Evolutionary conservation across 139 green algal species (phyloP), one percentile per base, ranked within the genome.

Genomic region (Tetradesmus obliquus): DNA sequence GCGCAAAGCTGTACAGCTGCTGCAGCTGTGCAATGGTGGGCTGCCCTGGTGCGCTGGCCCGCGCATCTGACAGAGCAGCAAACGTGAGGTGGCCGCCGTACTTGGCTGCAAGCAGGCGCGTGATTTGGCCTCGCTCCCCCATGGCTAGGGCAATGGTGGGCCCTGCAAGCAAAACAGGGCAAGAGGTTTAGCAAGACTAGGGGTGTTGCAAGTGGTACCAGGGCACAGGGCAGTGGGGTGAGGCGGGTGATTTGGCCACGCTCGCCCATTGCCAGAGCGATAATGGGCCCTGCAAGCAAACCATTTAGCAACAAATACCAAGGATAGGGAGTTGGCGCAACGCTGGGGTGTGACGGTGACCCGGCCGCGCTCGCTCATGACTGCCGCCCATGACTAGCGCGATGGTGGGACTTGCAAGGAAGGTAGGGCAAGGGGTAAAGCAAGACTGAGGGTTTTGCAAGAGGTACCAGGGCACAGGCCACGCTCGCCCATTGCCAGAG

Each of bases 1-100:
- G 71, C 51, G 96, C 84, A 94, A 96, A 94, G 76, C 95, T 53
- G 22, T 90, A 89, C 45, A 92, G 90, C 90, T 84, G 62, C 86
- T 91, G 60, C 54, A 93, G 57, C 84, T 95, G 90, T 60, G 81
- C 15, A 6, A 98, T 93, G 60, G 92, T 95, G 3, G 96, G 95
- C 94, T 99, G 97, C 12, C 97, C 97, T 0, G 97, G 96, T 0
- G 97, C 97, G 7, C 93, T 97, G 32, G 92, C 91, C 86, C 96
- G 93, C 5, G 45, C 86, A 8, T 94, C 93, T n/a, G 88, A 92
- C 60, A 99, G 94, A 0, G 97, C 95, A 0, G 96, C 98, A 96
- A 99, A 99, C 1, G 98, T 99, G 12, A 99, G 95, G 92, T 96
- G 97, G 55, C 95, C 97, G 24, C 98, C 98, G 92, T 97, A 99